Evolutionary conservation across 345 rosid species (phyloP), one percentile per base, ranked within the genome.

Genomic region (Euphorbia tirucalli): DNA sequence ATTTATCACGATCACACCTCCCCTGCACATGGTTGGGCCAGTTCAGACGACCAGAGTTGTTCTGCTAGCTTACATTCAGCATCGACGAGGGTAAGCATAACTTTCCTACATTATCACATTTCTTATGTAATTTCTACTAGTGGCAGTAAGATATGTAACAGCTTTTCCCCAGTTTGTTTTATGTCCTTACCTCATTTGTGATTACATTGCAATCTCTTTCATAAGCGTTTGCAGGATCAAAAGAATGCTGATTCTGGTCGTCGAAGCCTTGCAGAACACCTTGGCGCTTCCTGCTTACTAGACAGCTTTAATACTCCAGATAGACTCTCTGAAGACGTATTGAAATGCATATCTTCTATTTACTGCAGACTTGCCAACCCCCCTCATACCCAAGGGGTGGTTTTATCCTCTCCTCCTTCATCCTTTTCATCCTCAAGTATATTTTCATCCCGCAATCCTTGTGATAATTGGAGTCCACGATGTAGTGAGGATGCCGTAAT

Each of bases 311-410:
- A 56, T 39, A 81, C 85, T 55, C 90, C 91, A 8, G 91, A 85
- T 80, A 86, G 82, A 73, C 88, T 90, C 31, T 89, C 98, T 15
- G 90, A 89, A 79, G 88, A 93, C 72, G 87, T 89, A 50, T 74
- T 90, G 68, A 86, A 84, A 87, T 93, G 96, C 74, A 90, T 93
- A 68, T 87, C 90, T 74, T 87, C 93, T 79, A 88, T 89, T 67
- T 93, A 90, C 77, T 83, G 88, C 88, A 86, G 89, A 72, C 87
- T 93, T 58, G 79, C 87, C 59, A 79, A 76, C 57, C 81, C 76
- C 65, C 71, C 78, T 27, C 59, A 75, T 32, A 24, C 77, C 70
- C 71, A 78, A 52, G 75, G 74, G 73, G 81, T 75, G 74, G 69
- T 66, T 22, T 69, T 87, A 27, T 80, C 86, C 81, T 90, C 96